Conservation (phyloP, 202 grass and related monocot genomes). For the Saccharum hybrid region DNA sequence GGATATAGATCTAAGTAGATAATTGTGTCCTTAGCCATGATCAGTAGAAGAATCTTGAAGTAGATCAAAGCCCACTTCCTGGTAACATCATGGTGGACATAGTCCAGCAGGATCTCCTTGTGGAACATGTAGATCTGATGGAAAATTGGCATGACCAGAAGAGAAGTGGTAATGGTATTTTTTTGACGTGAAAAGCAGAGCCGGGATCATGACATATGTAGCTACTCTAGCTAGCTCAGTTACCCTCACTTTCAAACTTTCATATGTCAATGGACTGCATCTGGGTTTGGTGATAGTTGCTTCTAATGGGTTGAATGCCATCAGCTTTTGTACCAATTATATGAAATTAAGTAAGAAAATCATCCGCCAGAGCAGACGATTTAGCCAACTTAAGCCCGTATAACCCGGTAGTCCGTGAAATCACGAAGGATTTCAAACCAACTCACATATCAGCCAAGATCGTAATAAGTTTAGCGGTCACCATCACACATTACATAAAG, state of each 20-base stretch:
- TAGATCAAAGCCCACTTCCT: slow-evolving; percentile 85
- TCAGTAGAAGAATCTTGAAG: slow-evolving; percentile 69
- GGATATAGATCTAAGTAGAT: slow-evolving; percentile 55
- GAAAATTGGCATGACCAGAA: slow-evolving; percentile 68
- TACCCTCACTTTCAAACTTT: slow-evolving; percentile 73
- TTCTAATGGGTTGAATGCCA: slow-evolving; percentile 76
- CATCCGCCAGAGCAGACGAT: no score
- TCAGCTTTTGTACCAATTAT: slow-evolving; percentile 40
- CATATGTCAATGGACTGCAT: slow-evolving; percentile 50
- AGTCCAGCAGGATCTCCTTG: slow-evolving; percentile 96
- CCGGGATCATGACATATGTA: slow-evolving; percentile 61
- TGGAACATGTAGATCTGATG: slow-evolving; percentile 90
- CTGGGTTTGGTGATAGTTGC: slow-evolving; percentile 50
- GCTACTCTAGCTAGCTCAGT: slow-evolving; percentile 51
- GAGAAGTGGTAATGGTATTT: slow-evolving; percentile 58
- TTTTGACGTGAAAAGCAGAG: slow-evolving; percentile 65
- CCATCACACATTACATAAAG: no score
- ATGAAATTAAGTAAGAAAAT: no score
- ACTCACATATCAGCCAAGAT: no score
- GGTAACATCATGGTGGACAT: slow-evolving; percentile 82
- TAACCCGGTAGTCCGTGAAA: no score
- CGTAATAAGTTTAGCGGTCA: no score
- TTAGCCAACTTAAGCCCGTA: no score
- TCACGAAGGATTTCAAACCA: no score
- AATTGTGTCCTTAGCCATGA: slow-evolving; percentile 81